Evolutionary conservation across 129 eudicot species (phyloP), one percentile per base, ranked within the genome.

Genomic region (Pittosporum tobira): DNA sequence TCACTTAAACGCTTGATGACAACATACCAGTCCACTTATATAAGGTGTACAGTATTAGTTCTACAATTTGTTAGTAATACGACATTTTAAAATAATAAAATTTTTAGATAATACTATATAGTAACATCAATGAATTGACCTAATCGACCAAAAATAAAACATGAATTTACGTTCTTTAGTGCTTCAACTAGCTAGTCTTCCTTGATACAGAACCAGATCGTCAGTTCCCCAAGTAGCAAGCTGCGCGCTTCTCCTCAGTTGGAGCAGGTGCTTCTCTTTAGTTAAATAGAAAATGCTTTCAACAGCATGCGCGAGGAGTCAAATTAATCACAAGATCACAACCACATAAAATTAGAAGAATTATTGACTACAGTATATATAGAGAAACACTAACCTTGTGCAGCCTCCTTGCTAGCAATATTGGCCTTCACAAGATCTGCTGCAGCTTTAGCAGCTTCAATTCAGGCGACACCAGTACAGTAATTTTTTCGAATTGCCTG

Each of bases 381-480:
- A 18, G 58, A 9, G 31, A 31, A 36, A 31, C 25, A 54, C 59
- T 46, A 57, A 80, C 82, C 87, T 75, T 85, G 73, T 15, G 71
- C 18, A 27, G 95, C 86, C 72, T 90, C 94, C 72, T 90, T 85
- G 15, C 95, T 86, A 30, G 97, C 94, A 69, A 85, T 85, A 36
- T 90, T 90, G 20, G 97, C 95, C 61, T 73, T 85, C 97, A 83
- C 85, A 14, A 90, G 89, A 38, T 90, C 95, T 36, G 86, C 70
- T 13, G 94, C 65, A 59, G 95, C 95, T 50, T 85, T 95, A 52
- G 94, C 87, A 65, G 97, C 97, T 76, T 90, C 94, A 40, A 90
- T 90, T 43, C 97, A 95, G 65, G 97, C 95, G 60, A 87, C 68
- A 29, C 97, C 89, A 0, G 95, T 90, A 62, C 97, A 90, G 55